Percentiles rank a stretch among this genome's conserved stretches.
phyloP scores from a whole-genome alignment of 116 monocot species.

The Iris pallida region DNA sequence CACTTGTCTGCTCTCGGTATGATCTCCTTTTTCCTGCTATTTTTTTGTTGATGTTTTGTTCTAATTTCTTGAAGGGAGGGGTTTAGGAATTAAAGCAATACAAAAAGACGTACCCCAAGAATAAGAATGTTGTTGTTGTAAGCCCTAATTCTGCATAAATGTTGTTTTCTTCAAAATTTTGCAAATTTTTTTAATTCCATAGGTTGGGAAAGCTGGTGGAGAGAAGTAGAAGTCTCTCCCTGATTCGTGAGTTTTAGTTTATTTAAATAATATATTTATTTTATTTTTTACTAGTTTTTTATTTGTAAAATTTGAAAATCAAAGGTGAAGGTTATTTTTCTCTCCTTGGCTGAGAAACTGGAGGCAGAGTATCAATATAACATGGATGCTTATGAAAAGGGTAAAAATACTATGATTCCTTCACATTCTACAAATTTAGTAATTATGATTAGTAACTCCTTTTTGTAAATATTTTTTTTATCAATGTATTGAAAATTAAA shows the following conservation, averaged over 20 bases:
- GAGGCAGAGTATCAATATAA: conserved; percentile 6
- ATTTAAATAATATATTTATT: background rate
- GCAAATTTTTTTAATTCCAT: background rate
- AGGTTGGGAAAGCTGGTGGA: conserved; percentile 11
- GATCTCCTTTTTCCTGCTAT: background rate
- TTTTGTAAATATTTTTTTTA: too few species aligned
- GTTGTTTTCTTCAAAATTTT: too few species aligned
- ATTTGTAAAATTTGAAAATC: background rate
- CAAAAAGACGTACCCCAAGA: too few species aligned
- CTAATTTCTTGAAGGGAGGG: background rate
- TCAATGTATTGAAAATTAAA: too few species aligned
- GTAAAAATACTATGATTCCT: background rate
- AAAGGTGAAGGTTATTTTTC: conserved; percentile 1
- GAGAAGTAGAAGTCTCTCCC: conserved; percentile 10
- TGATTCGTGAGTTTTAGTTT: conserved; percentile 4
- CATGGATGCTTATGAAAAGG: conserved; percentile 4
- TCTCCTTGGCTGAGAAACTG: conserved; percentile 6
- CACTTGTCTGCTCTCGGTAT: too few species aligned
- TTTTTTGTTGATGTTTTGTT: background rate
- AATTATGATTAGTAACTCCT: too few species aligned
- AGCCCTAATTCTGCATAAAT: too few species aligned
- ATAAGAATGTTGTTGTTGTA: too few species aligned
- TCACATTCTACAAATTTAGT: too few species aligned
- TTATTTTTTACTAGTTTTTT: background rate
- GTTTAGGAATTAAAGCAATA: too few species aligned